Evolutionary conservation across 441 rosid genomes (phyloP), one percentile per base, ranked within the genome.

Genomic region (Erodium trifolium): DNA sequence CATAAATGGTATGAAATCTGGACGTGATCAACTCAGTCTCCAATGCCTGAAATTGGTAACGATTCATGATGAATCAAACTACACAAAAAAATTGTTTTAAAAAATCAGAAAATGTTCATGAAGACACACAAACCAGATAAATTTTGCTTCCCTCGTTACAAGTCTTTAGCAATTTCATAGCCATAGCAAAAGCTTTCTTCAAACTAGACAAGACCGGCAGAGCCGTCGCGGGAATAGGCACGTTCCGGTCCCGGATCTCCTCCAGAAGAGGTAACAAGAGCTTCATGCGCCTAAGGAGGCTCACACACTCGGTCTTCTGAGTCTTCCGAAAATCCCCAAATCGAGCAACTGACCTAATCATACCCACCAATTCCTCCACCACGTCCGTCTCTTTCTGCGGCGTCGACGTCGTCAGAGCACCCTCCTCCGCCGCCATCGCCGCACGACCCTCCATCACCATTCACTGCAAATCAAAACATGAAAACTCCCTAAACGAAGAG

Each of bases 271-370:
- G 92, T 70, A 80, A 11, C 70, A 89, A 71, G 70, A 82, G 82
- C 76, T 89, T 87, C 78, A 86, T 53, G 13, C 86, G 77, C 68
- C 96, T 76, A 41, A 79, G 84, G 37, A 89, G 88, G 69, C 73
- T 76, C 62, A 65, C 73, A 29, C 89, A 81, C 72, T 87, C 90
- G 60, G 81, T 81, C 71, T 78, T 77, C 19, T 82, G 88, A 14
- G 88, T 82, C 60, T 75, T 66, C 69, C 88, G 73, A 69, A 72
- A 86, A 37, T 77, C 79, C 11, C 75, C 84, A 0, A 85, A 67
- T 31, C 72, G 80, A 68, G 83, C 85, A 12, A 75, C 73, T 1
- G 68, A 77, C 77, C 81, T 82, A 10, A 85, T 75, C 62, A 71
- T 18, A 0, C 71, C 67, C 35, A 76, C 19, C 0, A 77, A 77